These are phyloP conservation scores for Acacia melanoxylon DNA, from an alignment of 306 rosid genomes.

Conservation along the genomic window DNA sequence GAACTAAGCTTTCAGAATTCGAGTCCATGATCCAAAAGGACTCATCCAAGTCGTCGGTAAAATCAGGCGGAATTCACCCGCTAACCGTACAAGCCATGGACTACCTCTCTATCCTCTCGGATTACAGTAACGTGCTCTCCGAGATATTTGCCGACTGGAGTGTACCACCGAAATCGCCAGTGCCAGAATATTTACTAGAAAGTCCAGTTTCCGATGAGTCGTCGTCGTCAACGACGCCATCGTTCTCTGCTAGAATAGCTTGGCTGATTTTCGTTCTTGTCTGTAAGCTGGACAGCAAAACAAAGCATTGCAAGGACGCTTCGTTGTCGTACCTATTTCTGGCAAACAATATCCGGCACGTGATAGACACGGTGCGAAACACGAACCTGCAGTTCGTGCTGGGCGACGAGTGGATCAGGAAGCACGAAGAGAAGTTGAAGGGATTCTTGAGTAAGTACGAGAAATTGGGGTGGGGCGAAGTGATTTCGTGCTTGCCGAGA, in stretches of 20 bases:
- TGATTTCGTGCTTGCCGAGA: conserved; percentile 52
- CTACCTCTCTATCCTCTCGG: conserved; percentile 54
- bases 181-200: conserved; percentile 42
- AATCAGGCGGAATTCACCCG: conserved; percentile 50
- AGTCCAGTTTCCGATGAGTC: conserved; percentile 33
- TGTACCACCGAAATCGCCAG: conserved; percentile 27
- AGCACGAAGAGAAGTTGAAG: conserved; percentile 50
- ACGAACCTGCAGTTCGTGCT: conserved; percentile 63
- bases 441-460: conserved; percentile 49
- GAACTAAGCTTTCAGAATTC: conserved; percentile 40
- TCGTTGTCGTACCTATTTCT: conserved; percentile 60
- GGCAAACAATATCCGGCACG: conserved; percentile 59
- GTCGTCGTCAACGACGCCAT: conserved; percentile 8
- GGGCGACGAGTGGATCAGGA: conserved; percentile 60
- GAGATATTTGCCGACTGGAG: conserved; percentile 55
- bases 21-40: conserved; percentile 55
- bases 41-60: conserved; percentile 33
- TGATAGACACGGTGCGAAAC: conserved; percentile 43
- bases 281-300: conserved; percentile 67
- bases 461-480: conserved; percentile 57
- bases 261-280: conserved; percentile 64
- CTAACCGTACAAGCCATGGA: conserved; percentile 48
- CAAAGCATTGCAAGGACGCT: conserved; percentile 56
- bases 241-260: conserved; percentile 36
- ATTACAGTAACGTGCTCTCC: conserved; percentile 47